phyloP scores from a whole-genome alignment of 2,329 filamentous ascomycete species.

The Sporothrix globosa region DNA sequence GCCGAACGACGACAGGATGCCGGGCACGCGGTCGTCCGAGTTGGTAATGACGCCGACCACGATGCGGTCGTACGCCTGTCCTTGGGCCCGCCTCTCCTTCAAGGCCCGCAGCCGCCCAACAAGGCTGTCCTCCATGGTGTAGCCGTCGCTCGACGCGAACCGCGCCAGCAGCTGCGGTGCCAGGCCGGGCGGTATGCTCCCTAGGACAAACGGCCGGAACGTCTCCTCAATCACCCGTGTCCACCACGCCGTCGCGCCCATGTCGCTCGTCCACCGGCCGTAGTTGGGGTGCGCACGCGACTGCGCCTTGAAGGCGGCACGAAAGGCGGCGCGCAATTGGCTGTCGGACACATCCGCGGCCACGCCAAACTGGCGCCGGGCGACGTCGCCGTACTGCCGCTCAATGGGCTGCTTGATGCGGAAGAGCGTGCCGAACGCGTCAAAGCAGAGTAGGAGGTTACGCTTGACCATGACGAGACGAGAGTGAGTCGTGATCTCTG shows the following conservation, averaged over 20 bases:
- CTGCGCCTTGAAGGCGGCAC: conserved; percentile 53
- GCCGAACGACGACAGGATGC: conserved; percentile 57
- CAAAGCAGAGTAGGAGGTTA: conserved; percentile 63
- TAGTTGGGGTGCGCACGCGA: conserved; percentile 59
- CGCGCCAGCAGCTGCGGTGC: conserved; percentile 53
- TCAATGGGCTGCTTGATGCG: conserved; percentile 54
- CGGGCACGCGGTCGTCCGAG: conserved; percentile 62
- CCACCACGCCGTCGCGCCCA: conserved; percentile 63
- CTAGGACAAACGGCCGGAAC: conserved; percentile 49
- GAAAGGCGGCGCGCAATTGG: conserved; percentile 45
- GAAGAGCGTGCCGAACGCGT: conserved; percentile 69
- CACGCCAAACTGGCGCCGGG: conserved; percentile 53
- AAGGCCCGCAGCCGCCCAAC: conserved; percentile 49
- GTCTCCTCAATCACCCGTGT: conserved; percentile 61
- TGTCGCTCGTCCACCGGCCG: conserved; percentile 52
- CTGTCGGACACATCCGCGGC: conserved; percentile 45
- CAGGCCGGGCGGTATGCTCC: conserved; percentile 49
- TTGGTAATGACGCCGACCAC: conserved; percentile 64
- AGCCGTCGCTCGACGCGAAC: conserved; percentile 59
- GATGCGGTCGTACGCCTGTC: conserved; percentile 34
- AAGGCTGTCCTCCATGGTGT: conserved; percentile 53
- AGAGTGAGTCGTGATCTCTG: background rate
- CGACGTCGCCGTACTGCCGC: conserved; percentile 58
- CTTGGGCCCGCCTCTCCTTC: background rate
- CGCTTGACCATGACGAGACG: conserved; percentile 27